Base-by-base conservation (phyloP, 768 basidiomycete genomes). In the Boletellus emodensis region DNA sequence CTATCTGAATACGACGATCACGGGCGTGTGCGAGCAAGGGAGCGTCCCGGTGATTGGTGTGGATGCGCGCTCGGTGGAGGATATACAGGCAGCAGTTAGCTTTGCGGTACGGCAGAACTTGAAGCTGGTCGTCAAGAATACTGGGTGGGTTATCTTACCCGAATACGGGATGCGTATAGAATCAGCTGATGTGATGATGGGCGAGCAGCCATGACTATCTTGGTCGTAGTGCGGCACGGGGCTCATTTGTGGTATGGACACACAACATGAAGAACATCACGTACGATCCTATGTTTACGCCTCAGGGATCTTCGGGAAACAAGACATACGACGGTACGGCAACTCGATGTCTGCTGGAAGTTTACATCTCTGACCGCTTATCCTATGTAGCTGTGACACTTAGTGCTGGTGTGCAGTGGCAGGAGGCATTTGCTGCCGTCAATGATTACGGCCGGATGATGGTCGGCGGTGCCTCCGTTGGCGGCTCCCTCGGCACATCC, bases 171-270 rank as follows among this genome's bases (percentile, higher is more conserved):
- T n/a, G n/a, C n/a, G n/a, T n/a, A n/a, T n/a, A 9, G 6, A 18
- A 24, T 30, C 18, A 17, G 9, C 3, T 18, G n/a, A 18, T 28
- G 24, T 46, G n/a, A 45, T 15, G 32, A 6, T 36, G 0, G 35
- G 17, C 24, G 24, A 24, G 6, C 13, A 69, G 69, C 5, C 75
- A 75, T 49, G 72, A 75, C 50, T 73, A 54, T 40, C 63, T 75
- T n/a, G 74, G 74, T 24, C 65, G 74, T 2, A 74, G 72, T 45
- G 53, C 68, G 37, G 73, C 72, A 10, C 56, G 65, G 6, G 70
- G 69, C 3, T 61, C 71, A 1, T 71, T 77, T 40, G 49, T 72
- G 44, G 55, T 78, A 22, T 78, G 73, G 71, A 76, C 72, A 0
- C 76, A 75, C 35, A 58, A 72, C 32, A 61, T 76, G 58, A 71